Evolutionary conservation across 352 stramenopile species (phyloP), one percentile per base, ranked within the genome.

Genomic region (Globisporangium okanoganense): DNA sequence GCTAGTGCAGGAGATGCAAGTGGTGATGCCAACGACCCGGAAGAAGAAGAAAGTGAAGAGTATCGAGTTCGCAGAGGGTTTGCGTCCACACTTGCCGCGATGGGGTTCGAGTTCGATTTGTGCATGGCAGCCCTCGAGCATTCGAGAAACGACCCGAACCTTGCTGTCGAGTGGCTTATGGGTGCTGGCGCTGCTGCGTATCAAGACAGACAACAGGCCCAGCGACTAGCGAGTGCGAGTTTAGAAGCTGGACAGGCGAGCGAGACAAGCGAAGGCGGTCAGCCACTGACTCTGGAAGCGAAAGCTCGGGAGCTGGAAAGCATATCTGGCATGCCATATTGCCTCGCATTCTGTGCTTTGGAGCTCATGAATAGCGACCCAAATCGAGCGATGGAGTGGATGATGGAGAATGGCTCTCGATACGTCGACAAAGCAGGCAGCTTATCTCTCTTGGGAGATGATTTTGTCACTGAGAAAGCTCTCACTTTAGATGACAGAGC

Each of bases 31-130:
- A 89, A 78, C 29, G 71, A 91, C 57, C 79, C 81, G 3, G 76
- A 77, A 6, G 70, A 90, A 69, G 82, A 94, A 70, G 85, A 94
- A 55, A 88, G 68, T 0, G 83, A 92, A 63, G 75, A 82, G 27
- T 82, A 88, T 64, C 79, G 83, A 22, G 70, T 85, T 47, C 82
- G 87, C 44, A 75, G 84, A 49, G 83, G 84, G 0, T 94, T 96
- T 51, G 87, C 87, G 13, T 89, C 85, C 0, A 94, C 82, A 5
- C 63, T 96, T 27, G 85, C 85, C 40, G 85, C 83, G 1, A 96
- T 96, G 87, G 87, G 87, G 0, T 96, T 96, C 36, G 87, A 93
- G 56, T 94, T 96, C 65, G 87, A 94, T 6, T 67, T 96, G 18
- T 96, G 87, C 54, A 91, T 96, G 82, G 70, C 76, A 24, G 87